Percentiles rank a stretch among this genome's conserved stretches.
phyloP scores from a whole-genome alignment of 2,329 filamentous ascomycete genomes.

The Fusarium verticillioides region DNA sequence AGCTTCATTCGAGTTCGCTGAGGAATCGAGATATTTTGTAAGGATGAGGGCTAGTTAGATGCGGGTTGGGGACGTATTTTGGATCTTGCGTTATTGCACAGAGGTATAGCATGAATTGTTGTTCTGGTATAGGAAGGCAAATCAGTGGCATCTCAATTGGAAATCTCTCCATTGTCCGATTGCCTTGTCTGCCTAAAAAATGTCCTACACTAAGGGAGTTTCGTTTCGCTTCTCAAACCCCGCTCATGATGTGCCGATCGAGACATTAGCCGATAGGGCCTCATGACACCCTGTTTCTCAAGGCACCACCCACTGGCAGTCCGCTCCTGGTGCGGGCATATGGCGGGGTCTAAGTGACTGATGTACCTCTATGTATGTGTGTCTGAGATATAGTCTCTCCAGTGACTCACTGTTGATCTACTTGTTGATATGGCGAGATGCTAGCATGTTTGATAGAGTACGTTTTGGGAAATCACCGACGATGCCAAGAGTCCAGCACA shows the following conservation, averaged over 20 bases:
- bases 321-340: not conserved
- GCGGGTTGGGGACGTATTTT: not conserved
- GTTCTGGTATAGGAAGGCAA: not conserved
- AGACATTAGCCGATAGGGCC: conserved; percentile 13
- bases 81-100: not conserved
- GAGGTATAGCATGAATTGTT: not conserved
- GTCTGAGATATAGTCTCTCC: not conserved
- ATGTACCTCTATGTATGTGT: not conserved
- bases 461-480: conserved; percentile 1
- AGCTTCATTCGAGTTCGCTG: conserved; percentile 13
- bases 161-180: not conserved
- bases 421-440: not conserved
- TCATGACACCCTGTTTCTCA: conserved; percentile 29
- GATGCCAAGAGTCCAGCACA: not conserved
- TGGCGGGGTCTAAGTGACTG: not conserved
- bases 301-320: conserved; percentile 21
- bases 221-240: not conserved
- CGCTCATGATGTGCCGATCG: conserved; percentile 12
- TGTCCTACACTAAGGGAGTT: not conserved
- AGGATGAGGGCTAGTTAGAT: not conserved
- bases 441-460: conserved; percentile 11
- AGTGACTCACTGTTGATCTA: conserved; percentile 23
- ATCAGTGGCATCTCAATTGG: not conserved
- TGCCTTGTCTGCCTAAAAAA: conserved; percentile 21
- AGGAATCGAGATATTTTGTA: not conserved